These are phyloP conservation scores for Neofusicoccum cordaticola DNA, from an alignment of 2,329 filamentous ascomycete genomes.

Conservation along the genomic window DNA sequence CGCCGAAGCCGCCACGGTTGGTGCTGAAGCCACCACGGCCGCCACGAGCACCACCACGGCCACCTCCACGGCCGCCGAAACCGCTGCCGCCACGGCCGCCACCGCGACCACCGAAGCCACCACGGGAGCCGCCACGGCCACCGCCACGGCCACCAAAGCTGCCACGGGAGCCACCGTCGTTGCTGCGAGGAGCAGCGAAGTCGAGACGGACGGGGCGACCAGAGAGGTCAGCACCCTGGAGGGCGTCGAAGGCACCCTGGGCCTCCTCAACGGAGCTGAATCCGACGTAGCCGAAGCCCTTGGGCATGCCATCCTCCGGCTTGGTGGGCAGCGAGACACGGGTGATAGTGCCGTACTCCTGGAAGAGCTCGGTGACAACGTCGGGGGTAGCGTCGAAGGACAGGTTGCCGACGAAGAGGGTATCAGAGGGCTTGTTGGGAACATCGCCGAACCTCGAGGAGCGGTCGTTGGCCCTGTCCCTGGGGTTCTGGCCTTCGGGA, in stretches of 20 bases:
- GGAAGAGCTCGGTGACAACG: slow-evolving; percentile 70
- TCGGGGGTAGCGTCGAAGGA: slow-evolving; percentile 81
- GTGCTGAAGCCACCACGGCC: slow-evolving; percentile 35
- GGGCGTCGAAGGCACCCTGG: slow-evolving; percentile 66
- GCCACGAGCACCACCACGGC: slow-evolving; percentile 37
- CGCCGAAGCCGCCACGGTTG: slow-evolving; percentile 58
- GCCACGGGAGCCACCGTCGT: slow-evolving; percentile 50
- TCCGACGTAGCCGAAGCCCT: slow-evolving; percentile 90
- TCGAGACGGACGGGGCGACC: slow-evolving; percentile 79
- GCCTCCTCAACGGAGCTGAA: slow-evolving; percentile 82
- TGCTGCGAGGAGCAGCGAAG: slow-evolving; percentile 68
- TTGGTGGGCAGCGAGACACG: slow-evolving; percentile 88
- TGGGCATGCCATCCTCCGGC: slow-evolving; percentile 75
- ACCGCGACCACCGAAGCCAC: slow-evolving; percentile 55
- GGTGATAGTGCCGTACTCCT: slow-evolving; percentile 66
- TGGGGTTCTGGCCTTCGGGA: slow-evolving; percentile 40
- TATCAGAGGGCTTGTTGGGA: slow-evolving; percentile 76
- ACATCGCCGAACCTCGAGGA: slow-evolving; percentile 73
- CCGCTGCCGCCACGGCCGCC: slow-evolving; percentile 46
- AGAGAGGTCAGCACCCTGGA: slow-evolving; percentile 69
- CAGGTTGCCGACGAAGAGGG: slow-evolving; percentile 88
- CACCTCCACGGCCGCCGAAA: slow-evolving; percentile 49
- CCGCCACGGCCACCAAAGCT: slow-evolving; percentile 39
- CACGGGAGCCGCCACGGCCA: slow-evolving; percentile 51
- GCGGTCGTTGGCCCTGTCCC: slow-evolving; percentile 52